Evolutionary conservation across 768 basidiomycete genomes (phyloP).

Genomic region (Mycena polygramma): DNA sequence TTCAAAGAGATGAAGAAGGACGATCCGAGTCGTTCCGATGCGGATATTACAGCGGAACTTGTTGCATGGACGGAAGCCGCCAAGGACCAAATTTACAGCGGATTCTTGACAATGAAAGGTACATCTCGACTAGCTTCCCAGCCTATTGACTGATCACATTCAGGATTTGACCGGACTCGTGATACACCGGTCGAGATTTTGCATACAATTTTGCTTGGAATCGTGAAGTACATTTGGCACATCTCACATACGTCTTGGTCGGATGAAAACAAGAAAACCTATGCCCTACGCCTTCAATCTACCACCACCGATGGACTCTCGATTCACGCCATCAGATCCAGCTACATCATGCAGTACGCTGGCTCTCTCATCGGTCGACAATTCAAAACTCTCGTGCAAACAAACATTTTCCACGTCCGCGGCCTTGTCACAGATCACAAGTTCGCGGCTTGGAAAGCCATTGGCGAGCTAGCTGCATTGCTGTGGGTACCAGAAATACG

Average conservation of each 20-base stretch:
- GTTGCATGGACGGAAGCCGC: not conserved
- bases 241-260: constrained; percentile 47
- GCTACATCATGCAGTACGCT: constrained; percentile 58
- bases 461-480: constrained; percentile 51
- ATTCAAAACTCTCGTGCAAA: constrained; percentile 55
- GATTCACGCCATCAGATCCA: constrained; percentile 50
- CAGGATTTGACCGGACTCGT: constrained; percentile 47
- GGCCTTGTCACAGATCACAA: constrained; percentile 44
- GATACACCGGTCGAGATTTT: constrained; percentile 60
- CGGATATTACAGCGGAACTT: not conserved
- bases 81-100: not conserved
- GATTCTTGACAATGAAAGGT: constrained; percentile 1
- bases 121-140: not conserved
- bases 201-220: constrained; percentile 58
- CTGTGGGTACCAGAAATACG: constrained; percentile 58
- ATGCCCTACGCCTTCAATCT: constrained; percentile 47
- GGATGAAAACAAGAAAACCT: constrained; percentile 42
- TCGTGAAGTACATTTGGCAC: constrained; percentile 60
- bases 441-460: constrained; percentile 46
- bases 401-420: constrained; percentile 52
- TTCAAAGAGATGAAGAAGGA: constrained; percentile 31
- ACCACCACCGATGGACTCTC: constrained; percentile 47
- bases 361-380: constrained; percentile 58
- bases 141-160: not conserved
- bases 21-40: not conserved